Evolutionary conservation across 2,329 filamentous ascomycete species (phyloP), one percentile per base, ranked within the genome.

Genomic region (Didymella glomerata): DNA sequence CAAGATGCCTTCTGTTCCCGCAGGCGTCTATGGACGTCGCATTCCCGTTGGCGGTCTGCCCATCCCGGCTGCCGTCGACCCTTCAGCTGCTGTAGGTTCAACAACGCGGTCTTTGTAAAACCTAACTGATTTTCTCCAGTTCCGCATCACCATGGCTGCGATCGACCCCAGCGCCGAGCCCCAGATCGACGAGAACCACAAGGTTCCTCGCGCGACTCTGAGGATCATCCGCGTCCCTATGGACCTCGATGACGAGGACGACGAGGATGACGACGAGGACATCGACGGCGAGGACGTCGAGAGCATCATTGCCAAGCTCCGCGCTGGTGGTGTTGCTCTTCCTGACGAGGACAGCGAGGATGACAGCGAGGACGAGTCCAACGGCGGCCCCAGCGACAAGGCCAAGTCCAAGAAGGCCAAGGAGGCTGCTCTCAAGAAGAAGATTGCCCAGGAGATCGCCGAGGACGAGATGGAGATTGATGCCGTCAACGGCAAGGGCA

Each of bases 81-180:
- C 94, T 72, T 91, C 91, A 76, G 91, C 92, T 61, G 91, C 91
- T 78, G 92, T 96, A 84, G 24, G 56, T 54, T 4, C 14, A 44
- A 84, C 90, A 86, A 47, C 16, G 48, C 30, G 8, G 10, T 54
- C 20, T 22, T 38, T 22, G 10, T 18, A n/a, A 10, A 14, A 5
- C 2, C 4, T 28, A 51, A 53, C 69, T 76, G 62, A 74, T 18
- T 24, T 51, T 48, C 14, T 38, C 16, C 73, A 97, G 93, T 96
- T 97, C 82, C 92, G 92, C 78, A 92, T 99, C 76, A 98, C 93
- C 73, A 99, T 99, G 95, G 95, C 96, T 73, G 95, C 95, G 67
- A 90, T 99, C 77, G 94, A 99, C 77, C 95, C 95, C 58, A 92
- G 87, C 73, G 91, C 91, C 71, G 84, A 87, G 66, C 74, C 80